These are phyloP conservation scores for Rhazya stricta DNA, from an alignment of 257 asterid genomes.

Conservation along the genomic window DNA sequence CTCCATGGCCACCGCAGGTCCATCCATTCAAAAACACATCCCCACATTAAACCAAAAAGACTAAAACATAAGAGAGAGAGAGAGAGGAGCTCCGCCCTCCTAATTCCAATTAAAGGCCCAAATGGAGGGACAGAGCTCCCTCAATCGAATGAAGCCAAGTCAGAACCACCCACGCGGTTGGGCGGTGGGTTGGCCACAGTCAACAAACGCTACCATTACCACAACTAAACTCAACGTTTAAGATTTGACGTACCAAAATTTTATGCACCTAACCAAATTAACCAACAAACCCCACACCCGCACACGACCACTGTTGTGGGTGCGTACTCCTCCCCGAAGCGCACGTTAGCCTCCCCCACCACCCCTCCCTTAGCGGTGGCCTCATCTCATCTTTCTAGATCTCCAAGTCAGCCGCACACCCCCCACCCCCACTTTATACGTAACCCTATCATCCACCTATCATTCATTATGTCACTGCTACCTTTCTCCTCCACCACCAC, in stretches of 20 bases:
- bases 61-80: neutral
- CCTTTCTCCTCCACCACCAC: conserved; percentile 27
- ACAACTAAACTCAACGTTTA: neutral
- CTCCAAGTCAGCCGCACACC: conserved; percentile 52
- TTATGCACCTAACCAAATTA: neutral
- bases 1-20: too few relatives aligned
- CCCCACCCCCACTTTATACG: conserved; percentile 52
- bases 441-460: conserved; percentile 34
- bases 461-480: conserved; percentile 50
- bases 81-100: neutral
- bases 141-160: neutral
- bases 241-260: neutral
- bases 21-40: neutral
- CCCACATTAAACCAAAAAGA: too few relatives aligned
- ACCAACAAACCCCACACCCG: neutral
- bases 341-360: conserved; percentile 70
- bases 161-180: neutral
- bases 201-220: neutral
- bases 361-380: conserved; percentile 55
- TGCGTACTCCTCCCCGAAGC: conserved; percentile 43
- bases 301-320: neutral
- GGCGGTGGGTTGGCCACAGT: neutral
- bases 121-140: neutral
- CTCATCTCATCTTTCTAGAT: conserved; percentile 53
- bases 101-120: neutral